Conservation (phyloP, 1,139 yeast species). For the Arxiozyma slooffiae region DNA sequence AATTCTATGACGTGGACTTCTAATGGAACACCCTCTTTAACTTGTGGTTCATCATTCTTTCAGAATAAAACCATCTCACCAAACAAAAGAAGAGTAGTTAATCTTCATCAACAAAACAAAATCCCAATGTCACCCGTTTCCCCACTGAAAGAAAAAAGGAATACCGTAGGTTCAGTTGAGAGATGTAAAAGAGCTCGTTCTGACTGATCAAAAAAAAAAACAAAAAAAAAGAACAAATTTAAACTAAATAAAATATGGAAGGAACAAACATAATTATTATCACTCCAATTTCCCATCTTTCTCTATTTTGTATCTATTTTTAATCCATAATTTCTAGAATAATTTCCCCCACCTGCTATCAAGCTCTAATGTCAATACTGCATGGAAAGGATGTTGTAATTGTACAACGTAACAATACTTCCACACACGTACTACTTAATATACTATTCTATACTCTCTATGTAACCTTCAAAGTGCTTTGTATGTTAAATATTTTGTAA, state of each 20-base stretch:
- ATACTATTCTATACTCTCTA: neutral
- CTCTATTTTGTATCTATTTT: neutral
- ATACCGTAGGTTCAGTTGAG: neutral
- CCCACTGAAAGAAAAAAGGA: neutral
- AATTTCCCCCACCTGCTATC: neutral
- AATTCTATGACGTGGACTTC: constrained; percentile 16
- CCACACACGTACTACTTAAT: neutral
- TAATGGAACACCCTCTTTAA: constrained; percentile 4
- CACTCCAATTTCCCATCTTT: neutral
- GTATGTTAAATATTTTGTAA: neutral
- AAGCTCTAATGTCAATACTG: neutral
- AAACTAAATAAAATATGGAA: too few relatives aligned
- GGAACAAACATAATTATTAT: neutral
- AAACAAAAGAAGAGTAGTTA: neutral
- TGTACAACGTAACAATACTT: neutral
- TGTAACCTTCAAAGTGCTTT: neutral
- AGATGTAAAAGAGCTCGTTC: constrained; percentile 10
- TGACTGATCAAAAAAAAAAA: constrained; percentile 2
- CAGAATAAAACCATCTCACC: neutral
- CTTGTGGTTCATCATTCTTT: neutral
- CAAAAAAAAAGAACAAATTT: too few relatives aligned
- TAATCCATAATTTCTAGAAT: neutral
- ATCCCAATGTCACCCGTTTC: constrained; percentile 1
- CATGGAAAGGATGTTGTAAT: neutral
- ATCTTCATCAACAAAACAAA: neutral